Evolutionary conservation across 345 rosid species (phyloP).

Genomic region (Eucalyptus sideroxylon): DNA sequence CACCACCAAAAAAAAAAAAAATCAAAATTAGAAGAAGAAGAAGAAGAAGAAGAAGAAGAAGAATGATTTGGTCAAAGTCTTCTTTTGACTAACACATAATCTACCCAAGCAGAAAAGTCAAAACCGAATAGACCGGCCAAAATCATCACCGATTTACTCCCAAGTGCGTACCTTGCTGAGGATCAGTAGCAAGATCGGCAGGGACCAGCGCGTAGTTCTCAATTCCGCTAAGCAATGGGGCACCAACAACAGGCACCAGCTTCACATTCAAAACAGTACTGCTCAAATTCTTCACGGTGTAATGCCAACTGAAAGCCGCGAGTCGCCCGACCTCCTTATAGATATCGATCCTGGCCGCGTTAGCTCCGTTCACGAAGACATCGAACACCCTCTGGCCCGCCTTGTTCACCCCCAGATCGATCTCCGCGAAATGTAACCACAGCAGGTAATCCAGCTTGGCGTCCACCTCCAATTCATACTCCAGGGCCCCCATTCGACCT

Average conservation of each 20-base stretch:
- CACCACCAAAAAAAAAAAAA: not conserved
- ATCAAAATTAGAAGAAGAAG: not conserved
- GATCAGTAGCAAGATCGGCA: conserved; percentile 64
- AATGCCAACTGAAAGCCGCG: conserved; percentile 41
- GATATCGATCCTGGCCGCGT: conserved; percentile 64
- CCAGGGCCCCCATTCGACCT: conserved; percentile 21
- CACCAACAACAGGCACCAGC: conserved; percentile 51
- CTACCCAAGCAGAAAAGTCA: not conserved
- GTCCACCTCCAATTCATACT: conserved; percentile 62
- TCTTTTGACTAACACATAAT: not conserved
- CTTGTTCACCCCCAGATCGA: conserved; percentile 55
- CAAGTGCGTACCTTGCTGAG: conserved; percentile 59
- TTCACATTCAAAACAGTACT: conserved; percentile 42
- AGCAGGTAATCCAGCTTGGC: conserved; percentile 86
- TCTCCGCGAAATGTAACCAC: conserved; percentile 97
- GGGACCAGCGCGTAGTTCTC: conserved; percentile 91
- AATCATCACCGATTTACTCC: not conserved
- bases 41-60: not conserved
- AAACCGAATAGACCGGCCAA: not conserved
- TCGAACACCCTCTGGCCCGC: conserved; percentile 73
- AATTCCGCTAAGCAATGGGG: conserved; percentile 69
- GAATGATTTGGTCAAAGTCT: not conserved
- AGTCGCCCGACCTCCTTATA: conserved; percentile 52
- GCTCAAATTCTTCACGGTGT: conserved; percentile 57
- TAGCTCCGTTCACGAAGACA: conserved; percentile 51